Evolutionary conservation across 1,139 yeast species (phyloP), one percentile per base, ranked within the genome.

Genomic region (Saccharomycopsis hybrid): DNA sequence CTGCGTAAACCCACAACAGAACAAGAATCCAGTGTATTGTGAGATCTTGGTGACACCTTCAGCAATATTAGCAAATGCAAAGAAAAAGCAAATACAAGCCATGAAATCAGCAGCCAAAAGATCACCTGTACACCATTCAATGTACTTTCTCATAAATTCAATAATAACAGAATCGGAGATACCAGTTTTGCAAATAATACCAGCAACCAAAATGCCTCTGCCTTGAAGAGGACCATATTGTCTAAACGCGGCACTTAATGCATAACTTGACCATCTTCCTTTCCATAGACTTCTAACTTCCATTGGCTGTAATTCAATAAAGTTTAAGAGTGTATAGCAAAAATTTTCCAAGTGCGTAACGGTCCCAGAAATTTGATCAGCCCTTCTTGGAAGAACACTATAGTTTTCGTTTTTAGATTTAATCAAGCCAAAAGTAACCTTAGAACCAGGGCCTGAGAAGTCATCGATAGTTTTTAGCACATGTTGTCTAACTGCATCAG

Each of bases 401-500:
- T 72, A 71, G 50, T 68, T 71, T 40, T 83, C 90, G 13, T 41
- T 39, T 13, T 44, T 44, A 2, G 38, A n/a, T 58, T 88, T 79
- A n/a, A 82, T 80, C 55, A 86, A 70, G 0, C 96, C 96, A 67
- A 86, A 86, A 54, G 86, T 68, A 72, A 85, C 76, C 58, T 78
- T 80, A 3, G 86, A 83, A 60, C 90, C 74, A 50, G 85, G 87
- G 8, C 86, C 80, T 50, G 86, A 78, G 55, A 87, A 75, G 49
- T 77, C 77, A 3, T 69, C 71, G 57, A 85, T 77, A 1, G 85
- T 73, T 1, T 70, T 68, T 50, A 74, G 73, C n/a, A 87, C 71
- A 5, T 71, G 65, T 2, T 62, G 59, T 51, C 69, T 70, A 51
- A 78, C 78, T 1, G 62, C 65, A 0, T 60, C 66, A 0, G 78